These are phyloP conservation scores for Rosa rugosa DNA, from an alignment of 306 rosid genomes.

Conservation along the genomic window DNA sequence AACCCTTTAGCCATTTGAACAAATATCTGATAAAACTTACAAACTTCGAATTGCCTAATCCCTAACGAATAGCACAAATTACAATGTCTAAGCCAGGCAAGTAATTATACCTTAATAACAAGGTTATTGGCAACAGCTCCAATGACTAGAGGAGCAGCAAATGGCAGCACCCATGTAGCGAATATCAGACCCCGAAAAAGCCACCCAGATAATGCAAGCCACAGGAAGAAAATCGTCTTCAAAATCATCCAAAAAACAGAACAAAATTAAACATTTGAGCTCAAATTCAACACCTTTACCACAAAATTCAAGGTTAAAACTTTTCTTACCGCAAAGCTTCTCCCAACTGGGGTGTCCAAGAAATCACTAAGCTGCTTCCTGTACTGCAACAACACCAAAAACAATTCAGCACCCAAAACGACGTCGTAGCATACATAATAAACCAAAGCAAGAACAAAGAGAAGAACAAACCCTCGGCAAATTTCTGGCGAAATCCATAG, in stretches of 20 bases:
- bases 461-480: constrained; percentile 67
- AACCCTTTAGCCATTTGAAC: constrained; percentile 17
- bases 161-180: constrained; percentile 85
- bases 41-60: neutral
- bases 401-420: neutral
- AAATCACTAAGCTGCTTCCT: constrained; percentile 61
- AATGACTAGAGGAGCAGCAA: constrained; percentile 92
- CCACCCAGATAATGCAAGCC: constrained; percentile 98
- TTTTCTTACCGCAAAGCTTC: constrained; percentile 58
- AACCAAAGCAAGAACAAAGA: neutral
- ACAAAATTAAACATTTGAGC: neutral
- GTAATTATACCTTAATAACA: constrained; percentile 66
- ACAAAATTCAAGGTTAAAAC: neutral
- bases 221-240: constrained; percentile 89
- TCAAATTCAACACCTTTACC: neutral
- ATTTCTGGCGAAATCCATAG: constrained; percentile 67
- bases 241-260: constrained; percentile 15
- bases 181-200: constrained; percentile 73
- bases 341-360: constrained; percentile 72
- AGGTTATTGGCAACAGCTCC: constrained; percentile 80
- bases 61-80: neutral
- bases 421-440: neutral
- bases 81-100: constrained; percentile 4
- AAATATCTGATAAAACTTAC: neutral
- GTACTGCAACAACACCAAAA: constrained; percentile 57